Percentiles rank a stretch among this genome's conserved stretches.
Conservation (phyloP, 2,329 filamentous ascomycete genomes). For the Ophiostoma australiae region DNA sequence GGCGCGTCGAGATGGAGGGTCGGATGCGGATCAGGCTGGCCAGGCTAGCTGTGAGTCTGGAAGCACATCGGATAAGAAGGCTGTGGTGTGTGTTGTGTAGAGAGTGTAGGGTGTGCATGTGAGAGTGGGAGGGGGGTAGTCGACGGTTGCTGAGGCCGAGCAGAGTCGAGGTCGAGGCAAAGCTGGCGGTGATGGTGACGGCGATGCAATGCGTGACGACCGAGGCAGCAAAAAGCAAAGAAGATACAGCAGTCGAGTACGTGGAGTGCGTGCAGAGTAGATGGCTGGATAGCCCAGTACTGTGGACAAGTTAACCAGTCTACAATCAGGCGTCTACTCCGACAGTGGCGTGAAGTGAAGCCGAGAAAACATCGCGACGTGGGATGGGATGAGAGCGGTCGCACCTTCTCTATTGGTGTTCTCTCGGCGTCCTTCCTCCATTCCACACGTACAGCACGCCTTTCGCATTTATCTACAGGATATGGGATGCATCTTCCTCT, state of each 20-base stretch:
- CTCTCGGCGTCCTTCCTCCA: not conserved
- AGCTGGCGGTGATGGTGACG: not conserved
- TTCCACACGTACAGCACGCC: too few species aligned
- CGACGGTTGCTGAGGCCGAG: not conserved
- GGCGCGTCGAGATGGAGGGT: conserved; percentile 14
- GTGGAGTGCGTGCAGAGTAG: not conserved
- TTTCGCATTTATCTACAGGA: not conserved
- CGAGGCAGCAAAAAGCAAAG: not conserved
- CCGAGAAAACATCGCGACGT: conserved; percentile 19
- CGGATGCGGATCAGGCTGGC: conserved; percentile 16
- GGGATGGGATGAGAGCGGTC: conserved; percentile 17
- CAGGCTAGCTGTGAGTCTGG: conserved; percentile 13
- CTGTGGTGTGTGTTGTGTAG: conserved; percentile 13
- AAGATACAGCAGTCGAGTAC: not conserved
- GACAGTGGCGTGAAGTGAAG: conserved; percentile 8
- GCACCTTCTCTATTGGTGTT: not conserved
- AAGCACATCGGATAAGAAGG: conserved; percentile 17
- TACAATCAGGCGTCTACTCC: not conserved
- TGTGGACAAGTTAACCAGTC: not conserved
- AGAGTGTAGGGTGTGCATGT: conserved; percentile 11
- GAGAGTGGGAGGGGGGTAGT: conserved; percentile 9
- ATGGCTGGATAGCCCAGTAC: not conserved
- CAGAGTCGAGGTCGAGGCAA: not conserved
- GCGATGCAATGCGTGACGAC: not conserved
- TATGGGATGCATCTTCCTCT: not conserved